phyloP scores from a whole-genome alignment of 768 basidiomycete species.

The Amylocystis lapponica region DNA sequence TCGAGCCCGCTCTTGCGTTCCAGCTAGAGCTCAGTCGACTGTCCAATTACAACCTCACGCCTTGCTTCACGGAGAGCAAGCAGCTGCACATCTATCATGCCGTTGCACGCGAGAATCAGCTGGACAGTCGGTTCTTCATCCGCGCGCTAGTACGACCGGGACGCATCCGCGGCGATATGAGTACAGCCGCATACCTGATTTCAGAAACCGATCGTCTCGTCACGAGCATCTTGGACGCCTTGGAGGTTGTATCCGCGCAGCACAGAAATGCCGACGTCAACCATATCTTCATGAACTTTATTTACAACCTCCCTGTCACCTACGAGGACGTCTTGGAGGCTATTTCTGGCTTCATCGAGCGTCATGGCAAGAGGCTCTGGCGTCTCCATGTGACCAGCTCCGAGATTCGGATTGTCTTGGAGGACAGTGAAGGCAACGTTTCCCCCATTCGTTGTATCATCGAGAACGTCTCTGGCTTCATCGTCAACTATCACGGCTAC shows the following conservation, averaged over 20 bases:
- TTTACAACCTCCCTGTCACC: conserved; percentile 91
- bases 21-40: conserved; percentile 95
- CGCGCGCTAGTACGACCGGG: conserved; percentile 96
- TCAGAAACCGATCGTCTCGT: conserved; percentile 97
- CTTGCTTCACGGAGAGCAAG: conserved; percentile 94
- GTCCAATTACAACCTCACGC: conserved; percentile 93
- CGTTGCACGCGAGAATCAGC: conserved; percentile 90
- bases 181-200: conserved; percentile 94
- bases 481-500: conserved; percentile 97
- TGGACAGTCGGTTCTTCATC: conserved; percentile 98
- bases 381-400: conserved; percentile 96
- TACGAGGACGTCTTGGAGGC: conserved; percentile 97
- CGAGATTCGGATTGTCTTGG: conserved; percentile 91
- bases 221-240: conserved; percentile 87
- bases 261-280: conserved; percentile 94
- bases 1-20: conserved; percentile 96
- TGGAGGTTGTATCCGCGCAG: conserved; percentile 89
- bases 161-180: conserved; percentile 87
- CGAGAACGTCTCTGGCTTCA: conserved; percentile 98
- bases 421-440: conserved; percentile 91
- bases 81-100: conserved; percentile 98
- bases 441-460: conserved; percentile 97
- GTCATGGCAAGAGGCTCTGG: conserved; percentile 98
- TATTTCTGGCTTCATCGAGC: conserved; percentile 97
- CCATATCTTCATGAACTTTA: conserved; percentile 98